These are phyloP conservation scores for Arabis alpina DNA, from an alignment of 345 rosid species.

Conservation along the genomic window DNA sequence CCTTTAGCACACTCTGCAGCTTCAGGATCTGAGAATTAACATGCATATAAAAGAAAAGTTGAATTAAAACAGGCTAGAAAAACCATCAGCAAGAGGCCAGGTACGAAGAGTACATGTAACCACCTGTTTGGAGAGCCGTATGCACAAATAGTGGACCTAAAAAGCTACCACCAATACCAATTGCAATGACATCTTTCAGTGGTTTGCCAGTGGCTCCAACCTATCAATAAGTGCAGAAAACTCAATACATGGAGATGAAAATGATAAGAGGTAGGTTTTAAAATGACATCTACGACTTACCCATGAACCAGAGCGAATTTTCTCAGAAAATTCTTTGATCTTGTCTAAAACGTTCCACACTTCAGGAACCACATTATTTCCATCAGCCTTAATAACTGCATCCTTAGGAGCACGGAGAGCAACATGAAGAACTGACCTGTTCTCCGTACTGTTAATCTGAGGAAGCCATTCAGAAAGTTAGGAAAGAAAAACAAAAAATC, in stretches of 20 bases:
- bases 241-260: constrained; percentile 28
- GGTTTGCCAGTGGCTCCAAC: constrained; percentile 94
- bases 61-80: constrained; percentile 27
- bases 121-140: constrained; percentile 95
- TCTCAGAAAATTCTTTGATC: constrained; percentile 85
- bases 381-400: constrained; percentile 72
- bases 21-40: constrained; percentile 69
- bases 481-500: constrained; percentile 8
- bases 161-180: constrained; percentile 99
- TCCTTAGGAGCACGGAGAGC: constrained; percentile 93
- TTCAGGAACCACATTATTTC: constrained; percentile 86
- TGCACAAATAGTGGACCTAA: constrained; percentile 96
- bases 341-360: constrained; percentile 94
- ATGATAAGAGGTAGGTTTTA: constrained; percentile 12
- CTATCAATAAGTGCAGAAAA: constrained; percentile 50
- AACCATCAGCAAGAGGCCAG: constrained; percentile 16
- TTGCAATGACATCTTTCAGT: constrained; percentile 78
- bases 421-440: constrained; percentile 93
- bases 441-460: constrained; percentile 92
- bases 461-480: constrained; percentile 23
- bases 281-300: constrained; percentile 48
- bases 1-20: constrained; percentile 74
- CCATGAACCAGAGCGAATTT: constrained; percentile 89
- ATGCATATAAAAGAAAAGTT: constrained; percentile 10
- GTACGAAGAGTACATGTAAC: constrained; percentile 9